Conservation (phyloP, 768 basidiomycete species). For the Phylloporus sp. region DNA sequence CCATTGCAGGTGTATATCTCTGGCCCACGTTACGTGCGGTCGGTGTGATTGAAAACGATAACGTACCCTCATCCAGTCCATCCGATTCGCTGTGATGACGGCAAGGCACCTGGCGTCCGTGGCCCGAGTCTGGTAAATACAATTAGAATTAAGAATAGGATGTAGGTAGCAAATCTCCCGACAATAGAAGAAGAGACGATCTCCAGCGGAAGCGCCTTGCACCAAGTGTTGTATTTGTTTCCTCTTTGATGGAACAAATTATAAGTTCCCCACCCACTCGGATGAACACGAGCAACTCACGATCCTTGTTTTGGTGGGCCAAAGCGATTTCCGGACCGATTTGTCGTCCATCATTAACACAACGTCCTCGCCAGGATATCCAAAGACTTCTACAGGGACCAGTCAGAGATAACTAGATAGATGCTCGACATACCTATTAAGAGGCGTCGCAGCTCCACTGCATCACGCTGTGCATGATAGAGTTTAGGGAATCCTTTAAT, state of each 20-base stretch:
- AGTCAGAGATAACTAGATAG: not conserved
- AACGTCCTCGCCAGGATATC: conserved; percentile 37
- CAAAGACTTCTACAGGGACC: conserved; percentile 30
- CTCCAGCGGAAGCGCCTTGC: conserved; percentile 39
- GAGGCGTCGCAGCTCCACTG: conserved; percentile 9
- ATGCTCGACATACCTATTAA: conserved; percentile 19
- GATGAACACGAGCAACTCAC: conserved; percentile 26
- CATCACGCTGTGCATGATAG: conserved; percentile 14
- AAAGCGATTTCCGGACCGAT: conserved; percentile 20
- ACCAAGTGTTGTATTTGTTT: conserved; percentile 42
- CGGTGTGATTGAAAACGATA: not conserved
- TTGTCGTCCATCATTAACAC: conserved; percentile 39
- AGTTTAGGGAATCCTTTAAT: not conserved
- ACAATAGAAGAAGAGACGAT: conserved; percentile 59
- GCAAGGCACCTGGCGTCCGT: conserved; percentile 42
- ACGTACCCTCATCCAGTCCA: conserved; percentile 47
- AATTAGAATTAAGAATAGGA: not conserved
- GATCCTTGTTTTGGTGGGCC: conserved; percentile 43
- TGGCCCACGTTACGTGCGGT: conserved; percentile 4
- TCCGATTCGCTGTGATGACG: conserved; percentile 44
- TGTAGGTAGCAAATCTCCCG: conserved; percentile 1
- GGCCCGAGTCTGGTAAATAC: conserved; percentile 43
- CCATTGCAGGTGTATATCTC: conserved; percentile 10
- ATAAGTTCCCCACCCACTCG: not conserved
- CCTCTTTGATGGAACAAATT: conserved; percentile 28